A percentile compares a stretch with the other conserved stretches of the same genome.
Evolutionary conservation across 2,329 filamentous ascomycete genomes (phyloP).

Genomic region (Neonectria ditissima): DNA sequence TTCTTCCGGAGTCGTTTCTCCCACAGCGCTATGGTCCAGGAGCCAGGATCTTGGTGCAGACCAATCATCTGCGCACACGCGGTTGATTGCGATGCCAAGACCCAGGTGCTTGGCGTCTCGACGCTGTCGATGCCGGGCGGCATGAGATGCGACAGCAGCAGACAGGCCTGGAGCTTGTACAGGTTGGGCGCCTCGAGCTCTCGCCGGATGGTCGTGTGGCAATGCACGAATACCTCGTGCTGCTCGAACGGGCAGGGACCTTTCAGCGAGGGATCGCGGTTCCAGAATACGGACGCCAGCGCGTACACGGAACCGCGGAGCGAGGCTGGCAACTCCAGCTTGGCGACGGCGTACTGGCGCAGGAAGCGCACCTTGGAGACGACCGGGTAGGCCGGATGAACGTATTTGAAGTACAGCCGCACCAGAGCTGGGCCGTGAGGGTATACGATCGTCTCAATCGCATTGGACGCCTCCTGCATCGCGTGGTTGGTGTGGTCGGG

Average conservation of each 20-base stretch:
- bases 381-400: slow-evolving; percentile 58
- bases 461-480: slow-evolving; percentile 53
- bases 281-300: slow-evolving; percentile 57
- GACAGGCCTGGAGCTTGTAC: slow-evolving; percentile 59
- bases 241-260: slow-evolving; percentile 53
- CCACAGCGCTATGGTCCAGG: slow-evolving; percentile 56
- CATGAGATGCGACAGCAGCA: slow-evolving; percentile 59
- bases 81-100: slow-evolving; percentile 56
- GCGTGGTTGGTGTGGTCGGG: slow-evolving; percentile 56
- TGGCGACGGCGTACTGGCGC: slow-evolving; percentile 52
- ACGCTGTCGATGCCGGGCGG: slow-evolving; percentile 59
- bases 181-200: slow-evolving; percentile 62
- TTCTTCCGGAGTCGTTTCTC: slow-evolving; percentile 58
- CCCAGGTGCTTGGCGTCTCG: slow-evolving; percentile 60
- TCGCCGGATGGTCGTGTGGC: slow-evolving; percentile 56
- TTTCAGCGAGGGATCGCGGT: slow-evolving; percentile 48
- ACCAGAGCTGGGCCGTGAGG: slow-evolving; percentile 56
- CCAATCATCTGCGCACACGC: slow-evolving; percentile 60
- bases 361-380: slow-evolving; percentile 60
- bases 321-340: slow-evolving; percentile 56
- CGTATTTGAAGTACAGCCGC: slow-evolving; percentile 58
- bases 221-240: slow-evolving; percentile 55
- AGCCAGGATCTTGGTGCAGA: slow-evolving; percentile 56
- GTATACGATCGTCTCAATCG: slow-evolving; percentile 56
- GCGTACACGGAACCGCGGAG: slow-evolving; percentile 59